These are phyloP conservation scores for Vitis vinifera DNA, from an alignment of 164 flowering plant genomes.

Conservation along the genomic window ASM3070453v1 NC_081823.1:9004501-9005000, in stretches of 20 bases:
- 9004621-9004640: slow-evolving; percentile 93
- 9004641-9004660: slow-evolving; percentile 84
- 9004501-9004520: too few relatives aligned
- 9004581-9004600: neutral
- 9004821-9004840: neutral
- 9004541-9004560: too few relatives aligned
- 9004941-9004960: too few relatives aligned
- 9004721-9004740: slow-evolving; percentile 64
- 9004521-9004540: too few relatives aligned
- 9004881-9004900: too few relatives aligned
- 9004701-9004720: slow-evolving; percentile 91
- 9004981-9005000: too few relatives aligned
- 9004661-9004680: slow-evolving; percentile 82
- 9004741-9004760: neutral
- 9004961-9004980: too few relatives aligned
- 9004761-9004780: neutral
- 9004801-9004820: neutral
- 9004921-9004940: too few relatives aligned
- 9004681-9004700: slow-evolving; percentile 97
- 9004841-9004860: neutral
- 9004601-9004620: slow-evolving; percentile 34
- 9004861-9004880: neutral
- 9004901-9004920: too few relatives aligned
- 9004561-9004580: too few relatives aligned
- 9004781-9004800: neutral